Conservation (phyloP, 2,329 filamentous ascomycete genomes). For the Neobulgaria alba region DNA sequence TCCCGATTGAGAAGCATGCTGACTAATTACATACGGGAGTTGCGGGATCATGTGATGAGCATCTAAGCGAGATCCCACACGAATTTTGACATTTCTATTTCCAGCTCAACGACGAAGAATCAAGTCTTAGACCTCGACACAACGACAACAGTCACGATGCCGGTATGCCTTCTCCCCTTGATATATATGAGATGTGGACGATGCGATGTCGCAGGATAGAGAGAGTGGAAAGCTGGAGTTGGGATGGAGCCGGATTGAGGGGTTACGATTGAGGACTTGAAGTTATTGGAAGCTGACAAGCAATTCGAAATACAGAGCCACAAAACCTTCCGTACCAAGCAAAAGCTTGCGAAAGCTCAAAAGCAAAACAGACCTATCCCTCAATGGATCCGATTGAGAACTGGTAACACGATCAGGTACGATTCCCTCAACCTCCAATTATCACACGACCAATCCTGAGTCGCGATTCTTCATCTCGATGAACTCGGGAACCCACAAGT, state of each 20-base stretch:
- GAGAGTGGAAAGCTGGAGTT: background rate
- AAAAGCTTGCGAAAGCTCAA: constrained; percentile 99
- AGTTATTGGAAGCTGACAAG: background rate
- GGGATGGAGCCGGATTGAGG: constrained; percentile 2
- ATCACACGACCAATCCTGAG: constrained; percentile 7
- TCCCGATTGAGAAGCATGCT: background rate
- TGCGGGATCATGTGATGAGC: background rate
- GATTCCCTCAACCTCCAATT: no score
- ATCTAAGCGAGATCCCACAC: constrained; percentile 2
- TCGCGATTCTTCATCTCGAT: background rate
- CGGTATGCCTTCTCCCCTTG: constrained; percentile 38
- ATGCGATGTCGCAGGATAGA: no score
- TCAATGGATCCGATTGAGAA: constrained; percentile 98
- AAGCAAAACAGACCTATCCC: constrained; percentile 99
- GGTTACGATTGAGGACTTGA: constrained; percentile 9
- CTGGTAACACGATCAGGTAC: constrained; percentile 98
- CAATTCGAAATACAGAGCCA: constrained; percentile 62
- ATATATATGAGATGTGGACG: no score
- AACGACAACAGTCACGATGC: constrained; percentile 42
- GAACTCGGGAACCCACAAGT: background rate
- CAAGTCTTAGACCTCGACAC: constrained; percentile 18
- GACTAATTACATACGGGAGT: background rate
- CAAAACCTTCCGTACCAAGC: constrained; percentile 99
- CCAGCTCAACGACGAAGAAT: background rate
- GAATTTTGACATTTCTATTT: background rate